phyloP scores from a whole-genome alignment of 306 rosid genomes.

The Coriaria nepalensis region DNA sequence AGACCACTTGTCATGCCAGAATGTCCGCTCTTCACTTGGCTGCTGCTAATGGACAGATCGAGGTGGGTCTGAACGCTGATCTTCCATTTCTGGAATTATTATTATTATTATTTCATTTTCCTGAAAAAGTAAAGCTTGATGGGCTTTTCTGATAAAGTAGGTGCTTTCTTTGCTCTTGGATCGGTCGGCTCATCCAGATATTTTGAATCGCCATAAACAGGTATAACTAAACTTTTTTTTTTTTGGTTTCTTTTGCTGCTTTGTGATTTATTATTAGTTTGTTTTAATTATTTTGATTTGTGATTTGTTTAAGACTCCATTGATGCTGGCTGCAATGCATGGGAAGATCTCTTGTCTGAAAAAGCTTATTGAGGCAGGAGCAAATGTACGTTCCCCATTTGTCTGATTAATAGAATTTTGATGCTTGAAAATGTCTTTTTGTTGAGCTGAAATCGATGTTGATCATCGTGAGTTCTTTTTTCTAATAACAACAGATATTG shows the following conservation, averaged over 20 bases:
- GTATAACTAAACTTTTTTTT: slow-evolving; percentile 17
- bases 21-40: slow-evolving; percentile 65
- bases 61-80: slow-evolving; percentile 24
- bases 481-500: slow-evolving; percentile 40
- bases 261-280: too few species aligned
- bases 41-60: slow-evolving; percentile 67
- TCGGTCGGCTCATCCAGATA: slow-evolving; percentile 39
- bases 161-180: slow-evolving; percentile 57
- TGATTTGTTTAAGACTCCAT: slow-evolving; percentile 51
- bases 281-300: background rate
- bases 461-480: background rate
- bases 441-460: too few species aligned
- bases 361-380: slow-evolving; percentile 68
- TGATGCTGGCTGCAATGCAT: slow-evolving; percentile 80
- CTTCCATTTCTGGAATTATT: background rate
- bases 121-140: slow-evolving; percentile 2
- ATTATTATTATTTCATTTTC: slow-evolving; percentile 1
- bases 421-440: background rate
- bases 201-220: slow-evolving; percentile 66
- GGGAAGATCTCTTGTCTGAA: slow-evolving; percentile 58
- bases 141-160: slow-evolving; percentile 18
- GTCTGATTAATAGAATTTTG: slow-evolving; percentile 4
- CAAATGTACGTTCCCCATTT: slow-evolving; percentile 46
- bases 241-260: too few species aligned
- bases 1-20: slow-evolving; percentile 24